Percentiles rank a stretch among this genome's conserved stretches.
Conservation (phyloP, 148 eudicot species). For the Polygonum aviculare region DNA sequence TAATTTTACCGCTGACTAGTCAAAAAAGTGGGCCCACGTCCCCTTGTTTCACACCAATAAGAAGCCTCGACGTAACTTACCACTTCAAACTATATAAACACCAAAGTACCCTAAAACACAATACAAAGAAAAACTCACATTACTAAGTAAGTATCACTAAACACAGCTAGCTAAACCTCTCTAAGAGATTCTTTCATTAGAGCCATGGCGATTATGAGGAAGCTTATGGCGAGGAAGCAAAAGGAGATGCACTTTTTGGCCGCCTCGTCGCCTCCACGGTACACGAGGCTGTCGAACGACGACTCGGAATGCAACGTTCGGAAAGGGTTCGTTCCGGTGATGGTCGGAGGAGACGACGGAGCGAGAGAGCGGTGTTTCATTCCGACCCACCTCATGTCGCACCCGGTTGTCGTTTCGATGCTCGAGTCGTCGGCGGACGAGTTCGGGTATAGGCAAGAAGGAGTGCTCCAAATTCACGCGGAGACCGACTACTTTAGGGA, state of each 20-base stretch:
- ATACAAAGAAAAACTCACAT: neutral
- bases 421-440: constrained; percentile 20
- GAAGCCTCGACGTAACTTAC: neutral
- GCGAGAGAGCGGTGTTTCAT: constrained; percentile 15
- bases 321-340: constrained; percentile 20
- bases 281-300: neutral
- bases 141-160: neutral
- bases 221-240: constrained; percentile 9
- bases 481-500: constrained; percentile 12
- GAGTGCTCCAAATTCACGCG: constrained; percentile 16
- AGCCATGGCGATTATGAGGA: neutral
- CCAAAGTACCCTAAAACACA: neutral
- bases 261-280: constrained; percentile 4
- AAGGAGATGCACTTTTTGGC: neutral
- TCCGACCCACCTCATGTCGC: constrained; percentile 10
- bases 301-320: neutral
- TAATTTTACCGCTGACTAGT: neutral
- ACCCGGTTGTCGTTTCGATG: constrained; percentile 15
- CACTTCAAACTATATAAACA: neutral
- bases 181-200: neutral
- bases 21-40: neutral
- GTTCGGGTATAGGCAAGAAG: constrained; percentile 20
- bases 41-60: neutral
- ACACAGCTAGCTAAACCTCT: neutral
- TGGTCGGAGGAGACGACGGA: constrained; percentile 13